Conservation (phyloP, 306 rosid genomes). For the Vigna reflexopilosa region DNA sequence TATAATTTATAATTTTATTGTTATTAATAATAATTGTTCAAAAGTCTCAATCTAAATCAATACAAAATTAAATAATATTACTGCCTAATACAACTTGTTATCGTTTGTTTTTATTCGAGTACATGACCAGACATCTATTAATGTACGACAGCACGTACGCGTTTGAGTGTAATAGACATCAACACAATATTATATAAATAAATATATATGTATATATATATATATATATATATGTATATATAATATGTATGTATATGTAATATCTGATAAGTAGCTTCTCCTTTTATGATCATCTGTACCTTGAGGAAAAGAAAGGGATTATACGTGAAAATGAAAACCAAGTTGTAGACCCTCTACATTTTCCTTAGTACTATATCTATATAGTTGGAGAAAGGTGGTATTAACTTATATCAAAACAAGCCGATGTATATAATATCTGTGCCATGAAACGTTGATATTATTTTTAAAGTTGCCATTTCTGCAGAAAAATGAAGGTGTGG, state of each 20-base stretch:
- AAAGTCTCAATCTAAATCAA: too few relatives aligned
- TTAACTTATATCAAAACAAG: neutral
- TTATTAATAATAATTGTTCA: too few relatives aligned
- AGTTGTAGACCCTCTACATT: neutral
- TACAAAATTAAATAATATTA: too few relatives aligned
- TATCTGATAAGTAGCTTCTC: constrained; percentile 31
- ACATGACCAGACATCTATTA: neutral
- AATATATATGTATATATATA: too few relatives aligned
- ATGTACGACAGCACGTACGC: neutral
- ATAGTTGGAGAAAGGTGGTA: neutral
- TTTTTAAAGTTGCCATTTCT: neutral
- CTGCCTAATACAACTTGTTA: neutral
- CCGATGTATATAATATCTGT: neutral
- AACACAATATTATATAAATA: too few relatives aligned
- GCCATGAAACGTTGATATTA: neutral
- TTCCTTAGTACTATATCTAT: too few relatives aligned
- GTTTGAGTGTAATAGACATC: neutral
- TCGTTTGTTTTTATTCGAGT: neutral
- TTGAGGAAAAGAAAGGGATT: neutral
- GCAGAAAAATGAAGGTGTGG: neutral
- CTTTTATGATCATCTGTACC: neutral
- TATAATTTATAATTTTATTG: too few relatives aligned
- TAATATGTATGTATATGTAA: neutral
- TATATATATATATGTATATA: too few relatives aligned
- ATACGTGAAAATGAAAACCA: neutral